A percentile compares a stretch with the other conserved stretches of the same genome.
Evolutionary conservation across 2,329 filamentous ascomycete species (phyloP).

Genomic region (Stagonosporopsis cucurbitacearum): DNA sequence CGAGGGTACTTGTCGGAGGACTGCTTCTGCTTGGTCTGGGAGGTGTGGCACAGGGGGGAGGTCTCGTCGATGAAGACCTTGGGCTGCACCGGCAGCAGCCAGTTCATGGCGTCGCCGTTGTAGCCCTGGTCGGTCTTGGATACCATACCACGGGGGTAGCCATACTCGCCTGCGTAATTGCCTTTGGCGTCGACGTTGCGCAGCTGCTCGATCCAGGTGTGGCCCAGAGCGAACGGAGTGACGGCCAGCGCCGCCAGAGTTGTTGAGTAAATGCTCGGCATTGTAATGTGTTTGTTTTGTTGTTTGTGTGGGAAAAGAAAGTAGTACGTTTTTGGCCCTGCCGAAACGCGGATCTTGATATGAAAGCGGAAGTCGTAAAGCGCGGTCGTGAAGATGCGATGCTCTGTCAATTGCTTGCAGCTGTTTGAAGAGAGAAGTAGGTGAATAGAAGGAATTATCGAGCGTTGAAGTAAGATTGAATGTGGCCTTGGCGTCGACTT

Average conservation of each 20-base stretch:
- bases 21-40: constrained; percentile 65
- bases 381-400: constrained; percentile 6
- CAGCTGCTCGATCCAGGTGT: constrained; percentile 85
- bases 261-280: constrained; percentile 26
- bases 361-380: constrained; percentile 7
- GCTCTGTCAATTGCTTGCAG: constrained; percentile 2
- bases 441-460: constrained; percentile 13
- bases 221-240: constrained; percentile 48
- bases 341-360: constrained; percentile 10
- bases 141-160: constrained; percentile 76
- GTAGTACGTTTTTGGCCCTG: constrained; percentile 12
- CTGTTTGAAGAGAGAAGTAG: constrained; percentile 2
- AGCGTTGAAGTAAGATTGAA: constrained; percentile 18
- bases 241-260: constrained; percentile 28
- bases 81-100: constrained; percentile 60
- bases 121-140: constrained; percentile 63
- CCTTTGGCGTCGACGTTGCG: constrained; percentile 75
- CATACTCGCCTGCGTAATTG: constrained; percentile 71
- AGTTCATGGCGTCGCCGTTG: constrained; percentile 63
- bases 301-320: constrained; percentile 8
- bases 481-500: constrained; percentile 20
- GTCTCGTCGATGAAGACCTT: constrained; percentile 55
- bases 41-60: constrained; percentile 68
- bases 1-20: constrained; percentile 63
- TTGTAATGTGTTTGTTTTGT: constrained; percentile 18